phyloP scores from a whole-genome alignment of 2,329 filamentous ascomycete genomes.

The Canariomyces notabilis region DNA sequence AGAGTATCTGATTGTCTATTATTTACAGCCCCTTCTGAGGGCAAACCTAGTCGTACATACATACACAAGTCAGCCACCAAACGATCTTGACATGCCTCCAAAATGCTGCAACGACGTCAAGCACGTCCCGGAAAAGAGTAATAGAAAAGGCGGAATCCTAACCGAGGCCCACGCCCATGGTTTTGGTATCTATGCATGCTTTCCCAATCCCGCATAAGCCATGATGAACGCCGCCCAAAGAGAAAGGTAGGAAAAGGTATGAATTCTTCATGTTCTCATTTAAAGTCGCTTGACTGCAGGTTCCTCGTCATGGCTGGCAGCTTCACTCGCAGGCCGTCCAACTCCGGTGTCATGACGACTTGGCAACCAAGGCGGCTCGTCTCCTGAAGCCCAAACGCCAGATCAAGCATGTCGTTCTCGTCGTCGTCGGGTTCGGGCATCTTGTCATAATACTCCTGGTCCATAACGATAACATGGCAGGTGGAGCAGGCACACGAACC shows the following conservation, averaged over 20 bases:
- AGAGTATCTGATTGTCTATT: conserved; percentile 15
- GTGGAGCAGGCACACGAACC: conserved; percentile 91
- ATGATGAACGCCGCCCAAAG: conserved; percentile 11
- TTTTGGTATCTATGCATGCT: conserved; percentile 24
- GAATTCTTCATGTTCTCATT: conserved; percentile 27
- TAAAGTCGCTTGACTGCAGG: conserved; percentile 90
- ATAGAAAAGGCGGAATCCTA: background rate
- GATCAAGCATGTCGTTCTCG: conserved; percentile 85
- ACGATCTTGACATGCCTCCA: background rate
- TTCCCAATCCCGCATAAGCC: conserved; percentile 8
- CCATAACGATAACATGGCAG: conserved; percentile 80
- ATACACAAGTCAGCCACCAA: conserved; percentile 13
- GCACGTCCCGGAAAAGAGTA: background rate
- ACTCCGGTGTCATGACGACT: conserved; percentile 82
- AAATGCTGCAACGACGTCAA: background rate
- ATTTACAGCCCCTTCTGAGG: conserved; percentile 6
- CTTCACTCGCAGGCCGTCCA: conserved; percentile 80
- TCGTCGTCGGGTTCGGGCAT: conserved; percentile 75
- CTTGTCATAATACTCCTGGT: conserved; percentile 68
- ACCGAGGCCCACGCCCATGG: conserved; percentile 5
- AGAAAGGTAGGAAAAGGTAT: conserved; percentile 7
- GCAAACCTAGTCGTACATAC: conserved; percentile 18
- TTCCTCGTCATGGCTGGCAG: conserved; percentile 94
- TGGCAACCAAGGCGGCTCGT: conserved; percentile 82
- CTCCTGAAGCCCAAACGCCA: conserved; percentile 86